Evolutionary conservation across 2,329 filamentous ascomycete genomes (phyloP).

Genomic region (Talaromyces sp.): DNA sequence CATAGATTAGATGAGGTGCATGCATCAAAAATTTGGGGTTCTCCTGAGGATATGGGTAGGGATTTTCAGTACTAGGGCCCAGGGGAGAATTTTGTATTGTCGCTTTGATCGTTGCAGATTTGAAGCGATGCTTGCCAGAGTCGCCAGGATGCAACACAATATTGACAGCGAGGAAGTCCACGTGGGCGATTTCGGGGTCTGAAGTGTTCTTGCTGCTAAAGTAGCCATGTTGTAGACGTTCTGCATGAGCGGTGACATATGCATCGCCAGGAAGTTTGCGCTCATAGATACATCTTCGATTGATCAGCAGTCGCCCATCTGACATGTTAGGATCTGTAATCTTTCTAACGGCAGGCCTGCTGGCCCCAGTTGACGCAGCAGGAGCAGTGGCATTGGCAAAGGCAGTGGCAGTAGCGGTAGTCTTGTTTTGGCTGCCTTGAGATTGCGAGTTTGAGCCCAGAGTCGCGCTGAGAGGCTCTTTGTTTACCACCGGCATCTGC

Average conservation of each 20-base stretch:
- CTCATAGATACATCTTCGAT: conserved; percentile 49
- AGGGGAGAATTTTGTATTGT: conserved; percentile 29
- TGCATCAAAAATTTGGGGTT: conserved; percentile 49
- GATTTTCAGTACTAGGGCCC: conserved; percentile 5
- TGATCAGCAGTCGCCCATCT: conserved; percentile 36
- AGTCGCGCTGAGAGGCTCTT: neutral
- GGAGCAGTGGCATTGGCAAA: neutral
- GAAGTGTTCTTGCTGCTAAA: conserved; percentile 45
- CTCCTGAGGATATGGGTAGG: conserved; percentile 19
- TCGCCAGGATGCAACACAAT: conserved; percentile 51
- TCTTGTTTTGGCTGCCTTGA: neutral
- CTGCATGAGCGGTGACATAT: conserved; percentile 50
- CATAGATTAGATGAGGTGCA: conserved; percentile 50
- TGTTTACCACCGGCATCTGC: conserved; percentile 4
- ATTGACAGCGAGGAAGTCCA: conserved; percentile 50
- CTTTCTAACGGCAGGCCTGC: neutral
- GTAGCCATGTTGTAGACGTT: conserved; percentile 50
- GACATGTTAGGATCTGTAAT: conserved; percentile 35
- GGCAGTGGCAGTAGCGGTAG: neutral
- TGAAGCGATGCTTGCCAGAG: conserved; percentile 46
- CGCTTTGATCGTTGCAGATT: conserved; percentile 46
- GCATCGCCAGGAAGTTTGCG: conserved; percentile 47
- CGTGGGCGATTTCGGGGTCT: conserved; percentile 40
- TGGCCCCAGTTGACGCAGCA: neutral
- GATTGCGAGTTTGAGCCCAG: conserved; percentile 4